Evolutionary conservation across 2,329 filamentous ascomycete species (phyloP).

Genomic region (Venturia oleaginea): DNA sequence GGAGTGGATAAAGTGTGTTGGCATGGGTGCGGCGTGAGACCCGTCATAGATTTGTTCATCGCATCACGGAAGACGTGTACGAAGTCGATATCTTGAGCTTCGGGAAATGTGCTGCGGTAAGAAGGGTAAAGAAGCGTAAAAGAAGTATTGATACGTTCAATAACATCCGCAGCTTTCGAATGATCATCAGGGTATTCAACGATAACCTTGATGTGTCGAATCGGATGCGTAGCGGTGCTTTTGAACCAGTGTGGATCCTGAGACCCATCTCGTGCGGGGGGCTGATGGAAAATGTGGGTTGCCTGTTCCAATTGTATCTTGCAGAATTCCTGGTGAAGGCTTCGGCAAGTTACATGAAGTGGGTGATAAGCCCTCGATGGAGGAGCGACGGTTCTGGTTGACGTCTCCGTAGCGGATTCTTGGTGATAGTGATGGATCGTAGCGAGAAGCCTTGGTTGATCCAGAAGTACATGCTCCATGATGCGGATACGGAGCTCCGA

Average conservation of each 20-base stretch:
- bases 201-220: neutral
- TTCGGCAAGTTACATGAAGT: neutral
- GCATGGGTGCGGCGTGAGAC: neutral
- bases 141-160: neutral
- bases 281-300: neutral
- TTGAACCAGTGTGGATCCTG: neutral
- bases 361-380: neutral
- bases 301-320: neutral
- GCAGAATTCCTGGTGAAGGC: neutral
- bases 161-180: neutral
- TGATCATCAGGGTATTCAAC: neutral
- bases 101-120: neutral
- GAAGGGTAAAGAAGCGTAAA: neutral
- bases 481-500: neutral
- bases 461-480: neutral
- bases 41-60: neutral
- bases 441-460: neutral
- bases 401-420: neutral
- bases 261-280: neutral
- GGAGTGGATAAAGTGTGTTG: neutral
- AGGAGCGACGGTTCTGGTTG: neutral
- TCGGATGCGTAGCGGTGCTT: neutral
- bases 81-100: neutral
- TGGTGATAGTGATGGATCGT: neutral
- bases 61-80: neutral